Evolutionary conservation across 2,329 filamentous ascomycete species (phyloP), one percentile per base, ranked within the genome.

Genomic region (Cytospora piceicola): DNA sequence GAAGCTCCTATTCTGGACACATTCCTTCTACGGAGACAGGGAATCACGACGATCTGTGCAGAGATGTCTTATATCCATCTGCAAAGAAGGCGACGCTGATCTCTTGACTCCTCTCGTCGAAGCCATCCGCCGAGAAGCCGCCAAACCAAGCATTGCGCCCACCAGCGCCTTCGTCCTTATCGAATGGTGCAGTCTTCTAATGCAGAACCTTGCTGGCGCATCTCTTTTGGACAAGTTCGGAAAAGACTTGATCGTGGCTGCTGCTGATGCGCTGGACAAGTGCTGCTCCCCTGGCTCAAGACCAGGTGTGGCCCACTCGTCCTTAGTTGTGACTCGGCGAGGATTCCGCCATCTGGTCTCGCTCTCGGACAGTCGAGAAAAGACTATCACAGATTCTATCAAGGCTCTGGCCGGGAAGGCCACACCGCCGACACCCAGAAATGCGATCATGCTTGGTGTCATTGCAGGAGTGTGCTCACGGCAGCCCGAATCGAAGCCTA

Each of bases 391-490:
- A 59, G 82, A 87, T 65, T 84, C 89, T 29, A 84, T 97, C 32
- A 79, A 83, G 64, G 80, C 83, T 51, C 85, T 98, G 55, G 87
- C 92, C 3, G 79, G 85, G 36, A 96, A 96, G 77, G 81, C 84
- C 24, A 69, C 85, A 2, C 81, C 88, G 54, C 81, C 90, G 1
- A 83, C 84, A 4, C 83, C 89, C 62, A 91, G 85, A 72, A 90
- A 96, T 80, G 87, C 92, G 15, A 81, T 91, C 12, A 85, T 96
- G 67, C 84, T 99, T 1, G 95, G 95, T 22, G 87, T 96, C 58
- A 85, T 99, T 70, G 92, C 93, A 54, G 94, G 94, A 7, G 94
- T 97, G 11, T 93, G 90, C 73, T 87, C 90, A 51, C 89, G 94
- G 62, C 85, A 94, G 62, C 79, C 85, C 3, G 78, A 84, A 67